Evolutionary conservation across 805 yeast genomes (phyloP).

Genomic region (Lachancea lanzarotensis): DNA sequence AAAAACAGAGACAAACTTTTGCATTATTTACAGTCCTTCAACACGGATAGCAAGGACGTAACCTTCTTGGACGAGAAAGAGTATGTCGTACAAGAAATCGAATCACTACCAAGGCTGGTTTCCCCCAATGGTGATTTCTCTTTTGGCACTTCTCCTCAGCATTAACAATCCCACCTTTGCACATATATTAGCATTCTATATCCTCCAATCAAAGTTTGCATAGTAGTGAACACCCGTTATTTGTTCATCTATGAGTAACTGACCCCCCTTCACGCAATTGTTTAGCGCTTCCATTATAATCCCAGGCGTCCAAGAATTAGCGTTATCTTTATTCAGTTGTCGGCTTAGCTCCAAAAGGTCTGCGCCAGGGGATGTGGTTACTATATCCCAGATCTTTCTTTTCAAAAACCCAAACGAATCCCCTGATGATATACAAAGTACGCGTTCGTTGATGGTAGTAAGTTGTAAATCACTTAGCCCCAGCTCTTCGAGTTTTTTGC

Average conservation of each 20-base stretch:
- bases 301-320: conserved; percentile 58
- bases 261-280: conserved; percentile 49
- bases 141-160: conserved; percentile 15
- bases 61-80: conserved; percentile 71
- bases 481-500: conserved; percentile 48
- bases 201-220: conserved; percentile 37
- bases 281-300: conserved; percentile 61
- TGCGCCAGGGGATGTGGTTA: conserved; percentile 24
- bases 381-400: conserved; percentile 22
- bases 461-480: conserved; percentile 41
- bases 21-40: conserved; percentile 59
- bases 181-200: conserved; percentile 5
- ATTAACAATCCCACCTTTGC: conserved; percentile 1
- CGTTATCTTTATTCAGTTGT: conserved; percentile 23
- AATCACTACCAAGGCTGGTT: conserved; percentile 56
- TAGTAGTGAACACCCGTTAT: conserved; percentile 61
- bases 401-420: conserved; percentile 29
- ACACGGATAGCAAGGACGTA: conserved; percentile 51
- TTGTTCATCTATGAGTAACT: conserved; percentile 60
- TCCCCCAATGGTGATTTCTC: conserved; percentile 21
- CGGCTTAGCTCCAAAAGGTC: conserved; percentile 25
- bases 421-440: conserved; percentile 30
- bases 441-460: conserved; percentile 33
- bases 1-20: conserved; percentile 78
- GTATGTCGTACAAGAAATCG: conserved; percentile 70